Base-by-base conservation (phyloP, 2,329 filamentous ascomycete genomes). In the Calonectria naviculata region DNA sequence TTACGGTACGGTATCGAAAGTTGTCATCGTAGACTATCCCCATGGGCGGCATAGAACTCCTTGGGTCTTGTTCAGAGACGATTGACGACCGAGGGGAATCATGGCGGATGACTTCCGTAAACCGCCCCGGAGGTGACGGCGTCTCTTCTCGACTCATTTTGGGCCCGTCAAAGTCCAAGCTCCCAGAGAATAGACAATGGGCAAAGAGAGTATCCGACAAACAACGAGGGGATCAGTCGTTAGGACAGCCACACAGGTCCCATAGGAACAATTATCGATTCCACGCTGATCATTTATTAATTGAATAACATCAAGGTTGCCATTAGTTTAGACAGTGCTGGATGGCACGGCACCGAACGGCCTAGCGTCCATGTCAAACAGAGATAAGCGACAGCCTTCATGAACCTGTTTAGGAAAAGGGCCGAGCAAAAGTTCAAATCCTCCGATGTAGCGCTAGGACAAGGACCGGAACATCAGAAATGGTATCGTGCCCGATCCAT, bases 1-100 rank as follows among this genome's bases (percentile, higher is more conserved):
- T 52, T 24, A 67, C 65, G 5, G 65, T 67, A 44, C 65, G 65
- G 15, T 67, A 67, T 29, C 54, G 52, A 26, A 67, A 67, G 34
- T 38, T 54, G 26, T 60, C 65, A 34, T 67, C 65, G 5, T 67
- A 67, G 19, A 46, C 31, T 26, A 36, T 19, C 24, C 42, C 52
- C 42, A 67, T 31, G 5, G 46, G 42, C 2, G 65, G 65, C 42
- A 67, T 28, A 5, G 54, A 62, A 24, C 36, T 28, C 34, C 65
- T 41, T n/a, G 34, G 65, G 15, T 67, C 65, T 26, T 42, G 31
- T 12, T 67, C 56, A 34, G 65, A 67, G 13, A 58, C 13, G 4
- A 67, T 29, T 8, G 65, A 67, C 1, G 65, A 49, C 5, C 49
- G n/a, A 19, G 65, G 21, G 17, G 65, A 67, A 17, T 52, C 56